Conservation (phyloP, 2,329 filamentous ascomycete genomes). For the Pseudopyricularia cyperi region DNA sequence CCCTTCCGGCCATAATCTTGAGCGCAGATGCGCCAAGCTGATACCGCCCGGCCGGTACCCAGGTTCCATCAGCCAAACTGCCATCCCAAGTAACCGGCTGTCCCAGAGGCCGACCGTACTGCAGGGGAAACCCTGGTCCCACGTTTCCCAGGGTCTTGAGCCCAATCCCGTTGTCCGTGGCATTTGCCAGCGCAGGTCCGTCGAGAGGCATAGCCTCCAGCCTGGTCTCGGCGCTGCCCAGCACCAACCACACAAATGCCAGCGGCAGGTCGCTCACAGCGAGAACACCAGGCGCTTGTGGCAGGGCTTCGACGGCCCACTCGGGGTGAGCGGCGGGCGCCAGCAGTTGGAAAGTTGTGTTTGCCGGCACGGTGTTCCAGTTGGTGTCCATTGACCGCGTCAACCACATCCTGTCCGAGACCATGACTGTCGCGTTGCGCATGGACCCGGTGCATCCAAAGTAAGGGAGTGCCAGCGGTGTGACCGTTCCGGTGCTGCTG, state of each 20-base stretch:
- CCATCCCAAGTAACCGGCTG: neutral
- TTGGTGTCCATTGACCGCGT: neutral
- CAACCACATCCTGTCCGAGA: slow-evolving; percentile 23
- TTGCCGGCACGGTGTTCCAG: neutral
- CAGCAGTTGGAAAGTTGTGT: neutral
- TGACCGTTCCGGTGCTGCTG: slow-evolving; percentile 10
- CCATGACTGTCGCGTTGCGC: slow-evolving; percentile 52
- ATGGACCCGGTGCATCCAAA: slow-evolving; percentile 52
- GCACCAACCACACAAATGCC: neutral
- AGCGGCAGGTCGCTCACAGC: neutral
- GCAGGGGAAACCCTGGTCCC: neutral
- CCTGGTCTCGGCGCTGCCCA: neutral
- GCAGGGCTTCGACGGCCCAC: neutral
- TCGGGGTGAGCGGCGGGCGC: neutral
- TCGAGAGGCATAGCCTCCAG: neutral
- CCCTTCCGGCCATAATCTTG: neutral
- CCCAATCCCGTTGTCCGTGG: neutral
- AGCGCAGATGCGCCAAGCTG: neutral
- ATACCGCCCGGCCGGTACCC: neutral
- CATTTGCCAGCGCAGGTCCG: neutral
- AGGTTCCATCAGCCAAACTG: neutral
- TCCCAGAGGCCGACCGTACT: neutral
- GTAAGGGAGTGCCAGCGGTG: slow-evolving; percentile 23
- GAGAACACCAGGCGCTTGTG: neutral
- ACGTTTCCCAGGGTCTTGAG: neutral